Percentiles rank a stretch among this genome's conserved stretches.
Evolutionary conservation across 2,329 filamentous ascomycete species (phyloP).

Genomic region (Colletotrichum liriopes): DNA sequence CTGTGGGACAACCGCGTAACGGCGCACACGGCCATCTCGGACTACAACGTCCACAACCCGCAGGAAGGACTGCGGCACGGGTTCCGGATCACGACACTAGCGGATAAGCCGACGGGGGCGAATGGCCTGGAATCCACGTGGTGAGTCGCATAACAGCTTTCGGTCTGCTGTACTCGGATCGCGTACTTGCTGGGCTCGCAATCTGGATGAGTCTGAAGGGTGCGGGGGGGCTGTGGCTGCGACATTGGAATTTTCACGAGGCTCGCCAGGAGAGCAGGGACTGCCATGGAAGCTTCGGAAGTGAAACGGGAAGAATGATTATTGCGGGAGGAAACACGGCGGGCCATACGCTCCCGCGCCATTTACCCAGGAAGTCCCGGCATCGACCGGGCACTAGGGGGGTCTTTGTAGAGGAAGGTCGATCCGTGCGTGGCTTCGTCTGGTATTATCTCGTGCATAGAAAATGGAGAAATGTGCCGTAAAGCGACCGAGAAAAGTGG

Average conservation of each 20-base stretch:
- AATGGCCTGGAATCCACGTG: constrained; percentile 56
- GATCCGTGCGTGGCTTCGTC: constrained; percentile 24
- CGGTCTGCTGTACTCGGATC: constrained; percentile 14
- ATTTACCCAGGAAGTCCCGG: background rate
- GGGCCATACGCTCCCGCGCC: constrained; percentile 15
- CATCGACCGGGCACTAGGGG: background rate
- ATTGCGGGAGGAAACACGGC: constrained; percentile 1
- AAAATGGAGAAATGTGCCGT: constrained; percentile 31
- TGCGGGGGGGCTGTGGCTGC: background rate
- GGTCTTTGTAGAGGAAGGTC: background rate
- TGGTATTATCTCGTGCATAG: constrained; percentile 14
- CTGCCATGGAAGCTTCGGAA: constrained; percentile 12
- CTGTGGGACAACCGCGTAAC: constrained; percentile 78
- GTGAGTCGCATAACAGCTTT: constrained; percentile 43
- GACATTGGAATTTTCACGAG: background rate
- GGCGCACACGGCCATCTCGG: constrained; percentile 60
- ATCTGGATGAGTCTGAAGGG: constrained; percentile 16
- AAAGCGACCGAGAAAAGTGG: constrained; percentile 41
- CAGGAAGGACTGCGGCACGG: constrained; percentile 59
- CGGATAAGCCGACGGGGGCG: constrained; percentile 56
- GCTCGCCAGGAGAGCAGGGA: background rate
- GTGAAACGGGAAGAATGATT: constrained; percentile 33
- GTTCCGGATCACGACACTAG: constrained; percentile 58
- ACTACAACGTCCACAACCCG: constrained; percentile 59
- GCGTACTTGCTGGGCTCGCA: constrained; percentile 10